A percentile compares a stretch with the other conserved stretches of the same genome.
Evolutionary conservation across 331 rosid species (phyloP).

Genomic region (Stylosanthes scabra): DNA sequence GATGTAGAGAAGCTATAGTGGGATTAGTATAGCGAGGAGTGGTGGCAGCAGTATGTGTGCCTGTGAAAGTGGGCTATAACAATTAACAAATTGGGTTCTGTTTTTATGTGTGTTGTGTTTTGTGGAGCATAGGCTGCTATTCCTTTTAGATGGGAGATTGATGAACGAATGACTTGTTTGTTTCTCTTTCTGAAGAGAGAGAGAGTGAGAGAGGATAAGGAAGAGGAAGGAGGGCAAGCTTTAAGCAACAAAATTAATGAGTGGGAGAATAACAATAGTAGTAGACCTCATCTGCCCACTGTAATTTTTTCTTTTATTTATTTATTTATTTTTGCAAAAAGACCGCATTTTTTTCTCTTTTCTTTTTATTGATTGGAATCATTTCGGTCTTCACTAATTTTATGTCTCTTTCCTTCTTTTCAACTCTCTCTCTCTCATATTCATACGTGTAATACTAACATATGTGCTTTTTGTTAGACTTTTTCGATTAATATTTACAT

Average conservation of each 20-base stretch:
- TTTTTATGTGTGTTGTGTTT: conserved; percentile 44
- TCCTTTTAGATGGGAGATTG: conserved; percentile 82
- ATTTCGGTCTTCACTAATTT: conserved; percentile 36
- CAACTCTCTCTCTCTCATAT: conserved; percentile 2
- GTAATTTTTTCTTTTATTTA: conserved; percentile 3
- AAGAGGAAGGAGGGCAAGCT: conserved; percentile 83
- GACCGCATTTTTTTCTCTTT: conserved; percentile 12
- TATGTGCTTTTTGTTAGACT: not conserved
- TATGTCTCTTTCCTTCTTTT: conserved; percentile 33
- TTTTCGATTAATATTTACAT: not conserved
- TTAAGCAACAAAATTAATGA: conserved; percentile 97
- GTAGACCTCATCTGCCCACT: conserved; percentile 1
- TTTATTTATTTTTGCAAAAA: not conserved
- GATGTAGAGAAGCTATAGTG: conserved; percentile 25
- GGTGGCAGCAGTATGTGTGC: conserved; percentile 36
- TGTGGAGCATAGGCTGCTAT: conserved; percentile 66
- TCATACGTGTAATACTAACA: too few relatives aligned
- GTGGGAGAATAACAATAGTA: conserved; percentile 63
- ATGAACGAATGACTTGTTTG: conserved; percentile 56
- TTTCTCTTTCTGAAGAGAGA: conserved; percentile 38
- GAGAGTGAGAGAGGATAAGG: conserved; percentile 60
- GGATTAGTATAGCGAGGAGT: conserved; percentile 6
- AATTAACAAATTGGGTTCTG: conserved; percentile 65
- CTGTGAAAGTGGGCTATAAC: conserved; percentile 55
- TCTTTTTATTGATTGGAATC: conserved; percentile 22